Percentiles rank a stretch among this genome's conserved stretches.
Evolutionary conservation across 768 basidiomycete genomes (phyloP).

Genomic region (Termitomyces sp.): DNA sequence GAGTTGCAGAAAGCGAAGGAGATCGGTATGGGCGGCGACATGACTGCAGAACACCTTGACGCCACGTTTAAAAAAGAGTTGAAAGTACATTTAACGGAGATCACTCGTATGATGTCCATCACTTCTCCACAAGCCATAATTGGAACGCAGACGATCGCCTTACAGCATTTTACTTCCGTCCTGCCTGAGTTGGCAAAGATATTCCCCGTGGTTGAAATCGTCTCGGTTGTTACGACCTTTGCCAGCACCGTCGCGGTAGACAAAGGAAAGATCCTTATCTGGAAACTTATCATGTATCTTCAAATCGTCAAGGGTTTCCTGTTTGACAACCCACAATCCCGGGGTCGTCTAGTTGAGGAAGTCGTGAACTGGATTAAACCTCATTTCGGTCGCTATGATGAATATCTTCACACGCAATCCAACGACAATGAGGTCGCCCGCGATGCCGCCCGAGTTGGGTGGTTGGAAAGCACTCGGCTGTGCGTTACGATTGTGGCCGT

Average conservation of each 20-base stretch:
- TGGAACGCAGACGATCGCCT: slow-evolving; percentile 90
- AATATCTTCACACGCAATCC: slow-evolving; percentile 57
- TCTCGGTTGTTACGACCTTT: slow-evolving; percentile 82
- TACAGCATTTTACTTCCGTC: slow-evolving; percentile 91
- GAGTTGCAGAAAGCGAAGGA: slow-evolving; percentile 85
- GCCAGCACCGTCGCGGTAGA: slow-evolving; percentile 73
- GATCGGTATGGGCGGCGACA: slow-evolving; percentile 70
- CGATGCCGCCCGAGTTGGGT: slow-evolving; percentile 75
- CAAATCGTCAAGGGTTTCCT: slow-evolving; percentile 87
- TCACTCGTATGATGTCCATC: slow-evolving; percentile 86
- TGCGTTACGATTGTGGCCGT: slow-evolving; percentile 85
- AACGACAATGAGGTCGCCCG: slow-evolving; percentile 62
- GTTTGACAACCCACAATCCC: slow-evolving; percentile 77
- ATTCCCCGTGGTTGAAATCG: slow-evolving; percentile 77
- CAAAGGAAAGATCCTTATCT: slow-evolving; percentile 86
- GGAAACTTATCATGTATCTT: slow-evolving; percentile 92
- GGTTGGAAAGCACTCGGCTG: slow-evolving; percentile 89
- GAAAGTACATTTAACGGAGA: slow-evolving; percentile 66
- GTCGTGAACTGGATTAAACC: slow-evolving; percentile 94
- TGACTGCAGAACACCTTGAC: slow-evolving; percentile 85
- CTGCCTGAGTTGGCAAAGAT: slow-evolving; percentile 83
- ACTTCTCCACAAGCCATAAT: slow-evolving; percentile 81
- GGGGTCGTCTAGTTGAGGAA: slow-evolving; percentile 77
- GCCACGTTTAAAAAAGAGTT: slow-evolving; percentile 81
- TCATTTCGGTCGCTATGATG: slow-evolving; percentile 89